These are phyloP conservation scores for Aspergillus texensis DNA, from an alignment of 2,329 filamentous ascomycete genomes.

Conservation along the genomic window DNA sequence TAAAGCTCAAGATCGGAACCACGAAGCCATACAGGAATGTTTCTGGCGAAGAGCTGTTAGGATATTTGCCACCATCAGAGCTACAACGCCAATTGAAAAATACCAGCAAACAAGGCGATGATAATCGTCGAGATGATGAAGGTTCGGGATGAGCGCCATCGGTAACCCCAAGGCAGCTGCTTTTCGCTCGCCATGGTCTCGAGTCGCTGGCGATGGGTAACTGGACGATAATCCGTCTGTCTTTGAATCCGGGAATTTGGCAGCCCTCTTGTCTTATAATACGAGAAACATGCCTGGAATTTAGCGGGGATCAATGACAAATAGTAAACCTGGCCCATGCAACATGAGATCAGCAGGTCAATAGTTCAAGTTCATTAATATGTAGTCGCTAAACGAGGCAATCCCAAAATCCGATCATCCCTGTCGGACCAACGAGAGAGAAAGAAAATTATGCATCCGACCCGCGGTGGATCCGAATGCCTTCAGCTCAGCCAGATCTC, in stretches of 20 bases:
- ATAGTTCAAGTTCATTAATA: background rate
- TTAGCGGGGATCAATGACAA: background rate
- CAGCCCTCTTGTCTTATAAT: background rate
- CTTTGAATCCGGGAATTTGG: background rate
- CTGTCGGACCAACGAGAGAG: background rate
- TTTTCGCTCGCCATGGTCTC: background rate
- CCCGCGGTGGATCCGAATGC: background rate
- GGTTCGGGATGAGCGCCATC: conserved; percentile 20
- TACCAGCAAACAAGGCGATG: conserved; percentile 19
- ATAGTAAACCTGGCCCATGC: background rate
- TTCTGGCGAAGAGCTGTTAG: conserved; percentile 20
- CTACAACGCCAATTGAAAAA: background rate
- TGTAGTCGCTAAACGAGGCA: background rate
- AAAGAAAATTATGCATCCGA: background rate
- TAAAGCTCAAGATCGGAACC: conserved; percentile 36
- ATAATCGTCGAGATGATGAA: conserved; percentile 18
- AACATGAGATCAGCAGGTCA: background rate
- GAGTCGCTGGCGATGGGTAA: background rate
- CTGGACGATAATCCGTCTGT: background rate
- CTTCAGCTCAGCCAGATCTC: background rate
- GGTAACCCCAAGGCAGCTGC: conserved; percentile 7
- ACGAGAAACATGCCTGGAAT: background rate
- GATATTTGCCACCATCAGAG: background rate
- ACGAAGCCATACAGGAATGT: conserved; percentile 38
- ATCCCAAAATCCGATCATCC: background rate